These are phyloP conservation scores for Fomitopsis serialis DNA, from an alignment of 768 basidiomycete species.

Conservation along the genomic window DNA sequence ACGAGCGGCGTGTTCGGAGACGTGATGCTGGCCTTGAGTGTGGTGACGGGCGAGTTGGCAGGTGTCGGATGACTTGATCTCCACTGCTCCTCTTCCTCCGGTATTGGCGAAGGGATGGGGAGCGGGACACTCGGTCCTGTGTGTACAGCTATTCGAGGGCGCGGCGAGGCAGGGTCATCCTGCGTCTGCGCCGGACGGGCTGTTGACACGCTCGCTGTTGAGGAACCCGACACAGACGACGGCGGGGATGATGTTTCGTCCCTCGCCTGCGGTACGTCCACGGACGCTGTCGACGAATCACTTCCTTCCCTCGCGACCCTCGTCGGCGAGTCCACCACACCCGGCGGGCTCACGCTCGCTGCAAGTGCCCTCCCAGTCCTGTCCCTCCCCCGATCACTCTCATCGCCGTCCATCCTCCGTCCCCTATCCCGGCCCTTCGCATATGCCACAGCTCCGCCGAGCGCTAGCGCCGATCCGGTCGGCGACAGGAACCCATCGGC, in stretches of 20 bases:
- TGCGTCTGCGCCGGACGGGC: slow-evolving; percentile 3
- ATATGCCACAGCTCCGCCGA: slow-evolving; percentile 13
- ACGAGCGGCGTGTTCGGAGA: slow-evolving; percentile 3
- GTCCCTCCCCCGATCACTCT: slow-evolving; percentile 37
- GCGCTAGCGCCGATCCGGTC: slow-evolving; percentile 23
- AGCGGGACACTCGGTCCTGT: slow-evolving; percentile 1
- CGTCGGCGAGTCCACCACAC: slow-evolving; percentile 23
- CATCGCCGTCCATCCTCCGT: slow-evolving; percentile 11
- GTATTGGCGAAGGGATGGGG: slow-evolving; percentile 21
- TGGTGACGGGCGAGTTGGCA: slow-evolving; percentile 51
- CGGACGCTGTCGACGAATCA: slow-evolving; percentile 13
- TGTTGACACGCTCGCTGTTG: slow-evolving; percentile 22
- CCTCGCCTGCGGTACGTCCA: slow-evolving; percentile 13
- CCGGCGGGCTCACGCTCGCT: slow-evolving; percentile 34
- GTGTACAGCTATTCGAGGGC: not conserved
- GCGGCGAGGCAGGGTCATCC: not conserved
- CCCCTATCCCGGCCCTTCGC: slow-evolving; percentile 11
- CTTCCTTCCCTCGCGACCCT: slow-evolving; percentile 11
- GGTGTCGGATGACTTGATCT: slow-evolving; percentile 49
- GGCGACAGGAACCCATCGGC: slow-evolving; percentile 30
- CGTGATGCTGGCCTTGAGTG: slow-evolving; percentile 10
- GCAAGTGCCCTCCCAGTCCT: slow-evolving; percentile 33
- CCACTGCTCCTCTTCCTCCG: slow-evolving; percentile 32
- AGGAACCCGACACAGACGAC: slow-evolving; percentile 20
- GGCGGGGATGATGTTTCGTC: slow-evolving; percentile 14